A percentile compares a stretch with the other conserved stretches of the same genome.
Evolutionary conservation across 306 rosid species (phyloP).

Genomic region (Quercus gilva): DNA sequence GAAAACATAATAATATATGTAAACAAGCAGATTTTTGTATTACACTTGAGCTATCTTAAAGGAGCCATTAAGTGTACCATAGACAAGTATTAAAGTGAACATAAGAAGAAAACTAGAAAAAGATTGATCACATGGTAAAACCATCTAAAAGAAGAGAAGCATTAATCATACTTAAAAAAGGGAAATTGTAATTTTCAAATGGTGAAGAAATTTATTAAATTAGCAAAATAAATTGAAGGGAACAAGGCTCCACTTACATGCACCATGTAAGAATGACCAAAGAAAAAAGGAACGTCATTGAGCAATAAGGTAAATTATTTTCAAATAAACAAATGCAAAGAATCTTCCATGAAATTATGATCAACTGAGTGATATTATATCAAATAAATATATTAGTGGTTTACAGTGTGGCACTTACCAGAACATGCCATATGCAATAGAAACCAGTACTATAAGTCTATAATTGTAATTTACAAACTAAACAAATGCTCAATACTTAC

Average conservation of each 20-base stretch:
- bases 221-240: neutral
- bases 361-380: slow-evolving; percentile 7
- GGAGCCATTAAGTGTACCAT: neutral
- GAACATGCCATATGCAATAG: neutral
- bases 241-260: neutral
- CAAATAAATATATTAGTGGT: neutral
- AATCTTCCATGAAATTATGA: neutral
- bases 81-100: neutral
- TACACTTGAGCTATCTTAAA: neutral
- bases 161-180: neutral
- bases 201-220: neutral
- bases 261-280: neutral
- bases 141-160: neutral
- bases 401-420: slow-evolving; percentile 3
- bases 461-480: slow-evolving; percentile 10
- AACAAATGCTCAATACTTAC: slow-evolving; percentile 51
- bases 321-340: neutral
- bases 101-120: neutral
- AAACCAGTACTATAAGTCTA: neutral
- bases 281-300: neutral
- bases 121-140: neutral
- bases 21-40: neutral
- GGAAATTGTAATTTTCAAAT: neutral
- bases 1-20: neutral
- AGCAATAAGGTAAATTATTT: neutral